phyloP scores from a whole-genome alignment of 2,329 filamentous ascomycete species.

The Metarhizium guizhouense region DNA sequence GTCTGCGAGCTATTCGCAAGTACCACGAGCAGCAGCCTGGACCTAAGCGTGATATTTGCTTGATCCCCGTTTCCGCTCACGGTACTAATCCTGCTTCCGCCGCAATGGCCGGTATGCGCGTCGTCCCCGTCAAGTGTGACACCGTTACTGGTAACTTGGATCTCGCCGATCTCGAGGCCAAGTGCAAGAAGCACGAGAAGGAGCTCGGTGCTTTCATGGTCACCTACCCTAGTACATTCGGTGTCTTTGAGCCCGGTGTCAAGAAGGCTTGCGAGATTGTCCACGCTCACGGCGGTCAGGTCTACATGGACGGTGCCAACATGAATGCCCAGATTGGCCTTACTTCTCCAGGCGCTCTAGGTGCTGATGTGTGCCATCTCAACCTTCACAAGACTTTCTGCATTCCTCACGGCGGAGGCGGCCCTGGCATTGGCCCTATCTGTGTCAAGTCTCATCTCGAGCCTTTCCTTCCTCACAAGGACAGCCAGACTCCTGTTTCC shows the following conservation, averaged over 20 bases:
- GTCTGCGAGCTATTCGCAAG: conserved; percentile 78
- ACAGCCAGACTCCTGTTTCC: conserved; percentile 52
- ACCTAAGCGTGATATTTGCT: conserved; percentile 76
- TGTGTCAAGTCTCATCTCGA: conserved; percentile 77
- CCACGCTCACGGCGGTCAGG: conserved; percentile 80
- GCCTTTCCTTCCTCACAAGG: conserved; percentile 48
- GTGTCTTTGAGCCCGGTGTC: conserved; percentile 85
- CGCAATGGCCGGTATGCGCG: conserved; percentile 91
- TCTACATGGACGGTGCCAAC: conserved; percentile 98
- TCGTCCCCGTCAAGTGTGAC: conserved; percentile 88
- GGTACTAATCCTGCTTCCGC: conserved; percentile 94
- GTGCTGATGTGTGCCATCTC: conserved; percentile 91
- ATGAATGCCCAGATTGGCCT: conserved; percentile 98
- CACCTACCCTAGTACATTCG: conserved; percentile 91
- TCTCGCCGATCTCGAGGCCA: conserved; percentile 72
- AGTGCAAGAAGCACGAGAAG: conserved; percentile 80
- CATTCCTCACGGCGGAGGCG: conserved; percentile 91
- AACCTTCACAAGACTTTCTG: conserved; percentile 99
- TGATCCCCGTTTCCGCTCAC: conserved; percentile 92
- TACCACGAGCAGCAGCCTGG: conserved; percentile 63
- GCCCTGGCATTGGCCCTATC: conserved; percentile 88
- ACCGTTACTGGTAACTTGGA: conserved; percentile 81
- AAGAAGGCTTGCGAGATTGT: conserved; percentile 80
- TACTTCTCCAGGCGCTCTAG: conserved; percentile 89
- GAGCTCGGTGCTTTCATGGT: conserved; percentile 92